These are phyloP conservation scores for Alternaria atra DNA, from an alignment of 2,329 filamentous ascomycete genomes.

Conservation along the genomic window DNA sequence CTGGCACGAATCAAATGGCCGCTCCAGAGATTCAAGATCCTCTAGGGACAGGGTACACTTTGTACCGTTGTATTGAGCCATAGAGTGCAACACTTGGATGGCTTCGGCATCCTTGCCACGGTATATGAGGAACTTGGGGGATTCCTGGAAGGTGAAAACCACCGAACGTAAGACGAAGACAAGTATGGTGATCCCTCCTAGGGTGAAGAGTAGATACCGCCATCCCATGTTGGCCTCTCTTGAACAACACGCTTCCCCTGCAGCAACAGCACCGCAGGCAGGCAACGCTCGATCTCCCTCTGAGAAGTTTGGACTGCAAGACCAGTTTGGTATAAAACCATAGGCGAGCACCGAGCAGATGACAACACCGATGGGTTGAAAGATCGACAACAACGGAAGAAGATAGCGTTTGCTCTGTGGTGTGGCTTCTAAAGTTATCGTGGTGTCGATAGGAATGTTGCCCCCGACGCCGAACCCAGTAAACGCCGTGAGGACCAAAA, in stretches of 20 bases:
- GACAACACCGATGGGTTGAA: slow-evolving; percentile 65
- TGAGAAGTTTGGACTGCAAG: slow-evolving; percentile 62
- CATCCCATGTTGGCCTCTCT: slow-evolving; percentile 55
- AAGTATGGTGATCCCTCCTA: slow-evolving; percentile 52
- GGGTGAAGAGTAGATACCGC: slow-evolving; percentile 55
- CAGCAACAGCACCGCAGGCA: slow-evolving; percentile 54
- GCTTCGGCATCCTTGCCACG: slow-evolving; percentile 63
- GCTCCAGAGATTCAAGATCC: slow-evolving; percentile 48
- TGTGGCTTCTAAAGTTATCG: slow-evolving; percentile 65
- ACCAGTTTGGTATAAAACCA: slow-evolving; percentile 62
- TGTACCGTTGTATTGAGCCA: slow-evolving; percentile 55
- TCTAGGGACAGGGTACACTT: slow-evolving; percentile 46
- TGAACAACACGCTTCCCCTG: slow-evolving; percentile 49
- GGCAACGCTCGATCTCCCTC: slow-evolving; percentile 52
- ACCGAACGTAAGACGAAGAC: slow-evolving; percentile 64
- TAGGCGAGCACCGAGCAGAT: slow-evolving; percentile 62
- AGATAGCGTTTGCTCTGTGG: slow-evolving; percentile 63
- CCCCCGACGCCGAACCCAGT: slow-evolving; percentile 63
- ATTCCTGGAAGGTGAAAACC: slow-evolving; percentile 65
- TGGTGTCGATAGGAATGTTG: slow-evolving; percentile 66
- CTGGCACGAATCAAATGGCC: slow-evolving; percentile 36
- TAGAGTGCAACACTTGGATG: slow-evolving; percentile 55
- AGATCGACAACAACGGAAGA: slow-evolving; percentile 63
- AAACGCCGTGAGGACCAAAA: slow-evolving; percentile 64
- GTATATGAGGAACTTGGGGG: slow-evolving; percentile 67